These are phyloP conservation scores for Myxozyma nipponensis DNA, from an alignment of 805 yeast genomes.

Conservation along the genomic window DNA sequence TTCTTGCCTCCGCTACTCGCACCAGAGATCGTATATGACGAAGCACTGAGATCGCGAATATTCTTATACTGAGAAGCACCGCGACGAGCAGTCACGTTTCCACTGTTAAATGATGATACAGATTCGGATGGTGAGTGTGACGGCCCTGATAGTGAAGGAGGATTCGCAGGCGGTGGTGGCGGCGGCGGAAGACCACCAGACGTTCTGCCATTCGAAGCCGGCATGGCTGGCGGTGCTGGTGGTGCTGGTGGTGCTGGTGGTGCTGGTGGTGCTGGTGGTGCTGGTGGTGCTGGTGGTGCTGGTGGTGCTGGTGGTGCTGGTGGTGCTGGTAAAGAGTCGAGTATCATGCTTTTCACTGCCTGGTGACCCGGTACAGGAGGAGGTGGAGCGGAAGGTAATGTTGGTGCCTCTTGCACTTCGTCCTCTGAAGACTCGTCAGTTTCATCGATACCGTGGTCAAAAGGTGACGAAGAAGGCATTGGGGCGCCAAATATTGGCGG, in stretches of 20 bases:
- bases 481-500: slow-evolving; percentile 21
- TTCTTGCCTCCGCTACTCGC: slow-evolving; percentile 25
- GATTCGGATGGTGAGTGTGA: slow-evolving; percentile 13
- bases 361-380: slow-evolving; percentile 24
- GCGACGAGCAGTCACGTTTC: neutral
- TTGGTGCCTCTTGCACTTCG: slow-evolving; percentile 5
- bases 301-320: slow-evolving; percentile 36
- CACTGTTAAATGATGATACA: slow-evolving; percentile 4
- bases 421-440: slow-evolving; percentile 12
- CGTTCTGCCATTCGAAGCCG: slow-evolving; percentile 17
- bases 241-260: slow-evolving; percentile 36
- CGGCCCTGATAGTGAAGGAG: slow-evolving; percentile 31
- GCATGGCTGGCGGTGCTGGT: slow-evolving; percentile 36
- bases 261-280: too few relatives aligned
- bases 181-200: slow-evolving; percentile 26
- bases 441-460: neutral
- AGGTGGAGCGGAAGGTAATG: slow-evolving; percentile 31
- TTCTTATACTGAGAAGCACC: slow-evolving; percentile 35
- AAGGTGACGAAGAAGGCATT: slow-evolving; percentile 6
- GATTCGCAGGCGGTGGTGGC: slow-evolving; percentile 34
- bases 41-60: slow-evolving; percentile 58
- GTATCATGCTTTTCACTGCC: neutral
- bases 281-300: slow-evolving; percentile 35
- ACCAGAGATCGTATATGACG: slow-evolving; percentile 55
- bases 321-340: slow-evolving; percentile 1